Conservation (phyloP, 345 rosid genomes). For the Alliaria petiolata region DNA sequence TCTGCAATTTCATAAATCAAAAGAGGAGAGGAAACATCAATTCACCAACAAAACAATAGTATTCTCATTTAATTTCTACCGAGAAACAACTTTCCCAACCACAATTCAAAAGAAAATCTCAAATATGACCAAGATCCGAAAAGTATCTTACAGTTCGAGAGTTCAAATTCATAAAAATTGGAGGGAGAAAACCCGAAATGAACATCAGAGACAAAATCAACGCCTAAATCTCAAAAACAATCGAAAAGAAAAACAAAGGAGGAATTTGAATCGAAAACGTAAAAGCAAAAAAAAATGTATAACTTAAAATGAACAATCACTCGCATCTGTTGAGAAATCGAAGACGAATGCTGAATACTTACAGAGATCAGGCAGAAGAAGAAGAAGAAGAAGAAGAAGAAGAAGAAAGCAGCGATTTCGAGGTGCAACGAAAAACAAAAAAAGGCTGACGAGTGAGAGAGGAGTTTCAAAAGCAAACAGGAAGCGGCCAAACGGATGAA, state of each 20-base stretch:
- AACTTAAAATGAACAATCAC: background rate
- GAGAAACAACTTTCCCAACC: background rate
- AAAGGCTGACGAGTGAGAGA: background rate
- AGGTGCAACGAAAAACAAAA: too few species aligned
- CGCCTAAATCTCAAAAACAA: background rate
- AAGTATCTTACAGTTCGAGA: background rate
- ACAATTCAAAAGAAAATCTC: background rate
- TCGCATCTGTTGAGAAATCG: background rate
- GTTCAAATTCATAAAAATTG: background rate
- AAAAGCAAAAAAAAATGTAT: background rate
- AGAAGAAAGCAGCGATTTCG: background rate
- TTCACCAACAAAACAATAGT: background rate
- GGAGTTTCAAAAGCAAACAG: background rate
- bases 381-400: background rate
- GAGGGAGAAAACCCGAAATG: background rate
- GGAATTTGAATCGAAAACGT: background rate
- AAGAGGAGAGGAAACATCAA: background rate
- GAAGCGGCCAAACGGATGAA: slow-evolving; percentile 13
- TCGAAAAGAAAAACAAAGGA: background rate
- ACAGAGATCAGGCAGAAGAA: slow-evolving; percentile 1
- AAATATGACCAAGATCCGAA: background rate
- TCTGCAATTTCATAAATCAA: slow-evolving; percentile 8
- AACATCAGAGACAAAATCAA: background rate
- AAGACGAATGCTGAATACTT: slow-evolving; percentile 3
- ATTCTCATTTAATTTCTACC: background rate